Percentiles rank a stretch among this genome's conserved stretches.
Conservation (phyloP, 257 asterid species). For the Dorcoceras hygrometricum region DNA sequence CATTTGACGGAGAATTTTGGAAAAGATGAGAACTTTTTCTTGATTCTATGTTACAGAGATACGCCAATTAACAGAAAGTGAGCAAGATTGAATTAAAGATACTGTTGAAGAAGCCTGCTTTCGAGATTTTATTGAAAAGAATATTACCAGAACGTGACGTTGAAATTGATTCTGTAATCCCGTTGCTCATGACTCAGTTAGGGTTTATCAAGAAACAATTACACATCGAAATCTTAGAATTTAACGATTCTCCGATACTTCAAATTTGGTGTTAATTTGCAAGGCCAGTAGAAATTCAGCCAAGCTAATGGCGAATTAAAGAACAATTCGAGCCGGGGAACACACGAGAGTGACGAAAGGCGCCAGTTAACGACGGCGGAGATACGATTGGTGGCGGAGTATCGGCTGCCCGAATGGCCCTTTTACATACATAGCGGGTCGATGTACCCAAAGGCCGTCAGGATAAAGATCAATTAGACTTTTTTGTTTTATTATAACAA, state of each 20-base stretch:
- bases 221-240: not conserved
- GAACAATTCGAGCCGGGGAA: not conserved
- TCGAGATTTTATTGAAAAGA: not conserved
- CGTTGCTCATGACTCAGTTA: constrained; percentile 30
- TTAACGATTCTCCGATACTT: not conserved
- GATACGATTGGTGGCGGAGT: not conserved
- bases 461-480: no score
- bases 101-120: not conserved
- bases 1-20: not conserved
- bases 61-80: not conserved
- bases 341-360: not conserved
- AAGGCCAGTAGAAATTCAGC: not conserved
- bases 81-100: not conserved
- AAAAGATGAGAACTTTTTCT: not conserved
- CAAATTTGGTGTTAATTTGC: not conserved
- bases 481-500: no score
- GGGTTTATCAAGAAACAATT: not conserved
- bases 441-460: not conserved
- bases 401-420: not conserved
- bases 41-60: not conserved
- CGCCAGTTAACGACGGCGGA: not conserved
- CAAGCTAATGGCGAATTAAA: not conserved
- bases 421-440: not conserved
- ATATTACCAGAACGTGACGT: constrained; percentile 24
- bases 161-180: constrained; percentile 29